Evolutionary conservation across 306 rosid species (phyloP), one percentile per base, ranked within the genome.

Genomic region (Quercus dentata): DNA sequence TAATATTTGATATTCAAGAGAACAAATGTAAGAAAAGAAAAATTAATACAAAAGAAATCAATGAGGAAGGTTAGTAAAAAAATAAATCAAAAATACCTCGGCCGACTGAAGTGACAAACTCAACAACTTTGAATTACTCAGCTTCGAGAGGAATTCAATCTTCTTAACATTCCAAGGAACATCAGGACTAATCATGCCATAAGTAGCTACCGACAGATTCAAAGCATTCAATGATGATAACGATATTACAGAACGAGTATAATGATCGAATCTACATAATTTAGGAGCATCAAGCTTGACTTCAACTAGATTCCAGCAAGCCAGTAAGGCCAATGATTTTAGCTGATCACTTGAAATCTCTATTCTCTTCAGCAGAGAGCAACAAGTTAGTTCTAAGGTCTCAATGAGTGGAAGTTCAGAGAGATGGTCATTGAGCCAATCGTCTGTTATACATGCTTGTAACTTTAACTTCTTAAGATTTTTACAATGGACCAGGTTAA

Each of bases 391-490:
- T 15, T 17, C 9, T 75, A 86, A 76, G 17, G n/a, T 76, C 76
- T 83, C 90, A 59, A 86, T 83, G n/a, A 81, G 61, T 49, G 75
- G 78, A 13, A 75, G 75, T 68, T 86, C 67, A n/a, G 4, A 19
- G 46, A 86, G 61, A 52, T 57, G 51, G 4, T 78, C 76, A 75
- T 67, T 35, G 14, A 83, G 58, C 84, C 90, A 84, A 14, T 33
- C 30, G 38, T 76, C 65, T 38, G 75, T 73, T 52, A 83, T 14
- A 8, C 15, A 33, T 18, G 44, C 52, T 56, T 7, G 23, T 13
- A 78, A 63, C 3, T 0, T 33, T 15, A 81, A 58, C 56, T 41
- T 25, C 41, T 44, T 51, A 61, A 81, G 64, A 69, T 81, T 81
- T 63, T 81, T 17, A 25, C 76, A 77, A 33, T 21, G 54, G 14